Evolutionary conservation across 2,329 filamentous ascomycete genomes (phyloP), one percentile per base, ranked within the genome.

Genomic region (Talaromyces sp.): DNA sequence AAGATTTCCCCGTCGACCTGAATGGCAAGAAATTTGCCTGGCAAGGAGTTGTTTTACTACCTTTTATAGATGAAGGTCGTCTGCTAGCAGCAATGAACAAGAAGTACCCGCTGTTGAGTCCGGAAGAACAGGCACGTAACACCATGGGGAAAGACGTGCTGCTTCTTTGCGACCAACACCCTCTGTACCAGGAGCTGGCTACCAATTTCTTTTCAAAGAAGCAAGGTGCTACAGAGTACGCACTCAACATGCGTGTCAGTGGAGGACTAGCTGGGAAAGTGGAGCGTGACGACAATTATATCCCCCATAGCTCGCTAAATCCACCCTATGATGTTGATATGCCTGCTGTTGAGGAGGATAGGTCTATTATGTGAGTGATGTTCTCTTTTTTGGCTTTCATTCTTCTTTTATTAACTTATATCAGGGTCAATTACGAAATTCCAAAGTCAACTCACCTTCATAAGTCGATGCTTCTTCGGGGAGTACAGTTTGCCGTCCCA

Each of bases 21-120:
- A 99, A 99, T 67, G 95, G 95, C 60, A 98, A 98, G 81, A 99
- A 98, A 74, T 96, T 97, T 78, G 92, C 92, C 0, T 99, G 96
- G 95, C 94, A 98, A 75, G 95, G 95, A 65, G 89, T 99, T 59
- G 92, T 92, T 2, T 81, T 99, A 23, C 83, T 99, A 36, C 95
- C 95, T 0, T 99, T 98, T 75, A 99, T 99, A 69, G 93, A 99
- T 69, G 95, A 96, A 82, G 87, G 89, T 58, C 87, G 93, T 59
- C 80, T 99, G 18, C 81, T 99, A 8, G 82, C 84, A 18, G 94
- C 94, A 8, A 94, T 98, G 80, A 84, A 86, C 55, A 89, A 87
- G 65, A 92, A 90, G 69, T 96, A 97, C 70, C 90, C 89, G 6
- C 79, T 91, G 14, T 81, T 99, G 4, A 90, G 86, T 16, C 82